phyloP scores from a whole-genome alignment of 352 stramenopile species.

The Aphanomyces invadans region DNA sequence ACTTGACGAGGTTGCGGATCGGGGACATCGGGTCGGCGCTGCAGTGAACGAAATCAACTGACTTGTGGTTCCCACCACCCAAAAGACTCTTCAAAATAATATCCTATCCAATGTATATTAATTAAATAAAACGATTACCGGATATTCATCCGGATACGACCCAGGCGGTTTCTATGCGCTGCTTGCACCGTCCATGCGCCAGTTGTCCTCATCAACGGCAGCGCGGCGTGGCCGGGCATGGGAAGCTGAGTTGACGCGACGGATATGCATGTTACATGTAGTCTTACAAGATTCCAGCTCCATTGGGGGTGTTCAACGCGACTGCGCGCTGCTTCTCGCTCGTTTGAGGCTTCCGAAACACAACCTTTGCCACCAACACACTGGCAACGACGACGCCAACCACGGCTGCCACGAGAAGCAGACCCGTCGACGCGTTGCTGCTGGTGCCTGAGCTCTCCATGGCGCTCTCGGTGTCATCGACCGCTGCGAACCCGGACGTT shows the following conservation, averaged over 20 bases:
- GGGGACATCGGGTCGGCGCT: background rate
- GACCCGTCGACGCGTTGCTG: background rate
- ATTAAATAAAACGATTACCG: conserved; percentile 20
- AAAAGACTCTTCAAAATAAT: conserved; percentile 11
- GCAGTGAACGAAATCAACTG: conserved; percentile 21
- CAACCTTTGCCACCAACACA: background rate
- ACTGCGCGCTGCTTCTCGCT: background rate
- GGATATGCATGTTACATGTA: background rate
- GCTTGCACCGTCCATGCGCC: background rate
- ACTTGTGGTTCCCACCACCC: conserved; percentile 5
- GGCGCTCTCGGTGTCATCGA: background rate
- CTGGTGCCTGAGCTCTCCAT: background rate
- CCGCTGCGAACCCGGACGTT: background rate
- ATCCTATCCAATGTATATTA: background rate
- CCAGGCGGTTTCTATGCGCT: background rate
- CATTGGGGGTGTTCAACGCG: background rate
- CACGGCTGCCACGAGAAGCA: background rate
- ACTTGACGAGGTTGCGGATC: conserved; percentile 23
- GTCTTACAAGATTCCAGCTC: background rate
- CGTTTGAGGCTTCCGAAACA: background rate
- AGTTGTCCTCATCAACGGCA: background rate
- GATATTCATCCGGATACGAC: background rate
- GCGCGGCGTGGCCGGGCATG: too few relatives aligned
- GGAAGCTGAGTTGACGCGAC: background rate
- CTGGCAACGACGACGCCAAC: background rate